Evolutionary conservation across 768 basidiomycete genomes (phyloP).

Genomic region (Suillus hirtellus): DNA sequence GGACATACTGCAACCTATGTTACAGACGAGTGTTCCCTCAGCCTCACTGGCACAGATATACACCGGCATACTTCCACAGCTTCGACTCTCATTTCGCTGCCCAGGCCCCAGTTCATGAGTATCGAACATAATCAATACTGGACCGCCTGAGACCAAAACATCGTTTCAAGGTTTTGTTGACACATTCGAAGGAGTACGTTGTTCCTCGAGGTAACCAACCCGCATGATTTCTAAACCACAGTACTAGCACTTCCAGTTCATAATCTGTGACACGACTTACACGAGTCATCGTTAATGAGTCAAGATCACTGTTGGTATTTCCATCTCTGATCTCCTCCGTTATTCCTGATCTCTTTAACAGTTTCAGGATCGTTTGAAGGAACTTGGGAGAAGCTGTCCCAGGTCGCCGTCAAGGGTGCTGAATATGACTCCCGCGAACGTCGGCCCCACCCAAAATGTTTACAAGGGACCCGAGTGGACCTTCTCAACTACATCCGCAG

Average conservation of each 20-base stretch:
- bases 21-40: background rate
- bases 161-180: background rate
- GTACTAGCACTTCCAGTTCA: background rate
- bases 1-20: background rate
- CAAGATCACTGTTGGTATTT: background rate
- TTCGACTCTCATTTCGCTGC: background rate
- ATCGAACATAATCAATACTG: background rate
- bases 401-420: constrained; percentile 1
- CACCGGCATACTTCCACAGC: background rate
- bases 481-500: background rate
- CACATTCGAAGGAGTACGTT: background rate
- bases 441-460: constrained; percentile 1
- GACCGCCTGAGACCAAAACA: background rate
- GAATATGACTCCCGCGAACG: constrained; percentile 3
- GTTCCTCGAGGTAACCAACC: background rate
- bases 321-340: background rate
- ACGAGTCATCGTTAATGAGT: background rate
- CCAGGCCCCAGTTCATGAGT: background rate
- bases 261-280: background rate
- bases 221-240: background rate
- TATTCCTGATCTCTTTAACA: background rate
- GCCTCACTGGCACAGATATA: background rate
- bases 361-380: background rate
- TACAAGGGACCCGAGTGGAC: background rate
- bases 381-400: constrained; percentile 1